Evolutionary conservation across 768 basidiomycete genomes (phyloP), one percentile per base, ranked within the genome.

Genomic region (Brasilioporus rufonigricans): DNA sequence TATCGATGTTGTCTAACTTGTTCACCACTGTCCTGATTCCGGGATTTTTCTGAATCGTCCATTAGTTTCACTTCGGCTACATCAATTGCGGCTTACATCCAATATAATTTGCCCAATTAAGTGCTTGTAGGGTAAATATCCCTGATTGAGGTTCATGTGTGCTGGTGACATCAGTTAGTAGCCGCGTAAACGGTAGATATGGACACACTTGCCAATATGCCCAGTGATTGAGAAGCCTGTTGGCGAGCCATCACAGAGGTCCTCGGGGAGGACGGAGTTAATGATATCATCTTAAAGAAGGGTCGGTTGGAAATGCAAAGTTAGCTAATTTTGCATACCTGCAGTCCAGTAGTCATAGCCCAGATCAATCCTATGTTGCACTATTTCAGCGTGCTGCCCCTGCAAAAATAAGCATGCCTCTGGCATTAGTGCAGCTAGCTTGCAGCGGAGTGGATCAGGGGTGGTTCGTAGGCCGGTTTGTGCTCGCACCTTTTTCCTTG

Each of bases 71-170:
- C 51, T 33, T 50, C 35, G 16, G 9, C 1, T 2, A 12, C 27
- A 55, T 53, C 13, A 13, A 44, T 14, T 8, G 9, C 6, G 24
- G 73, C 90, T 61, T 62, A 92, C 96, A 71, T 98, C 94, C 38
- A 98, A 76, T 39, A 98, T 83, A 33, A 98, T 80, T 71, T 96
- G 87, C 0, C 95, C 97, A 62, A 99, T 97, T 29, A 93, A 70
- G 61, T 89, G 72, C 67, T 93, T 93, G 74, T 89, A 98, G 2
- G 94, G 93, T 29, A 98, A 69, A 73, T 95, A 98, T 68, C 94
- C 89, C 18, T 87, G 83, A 60, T 88, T 84, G 32, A 99, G 80
- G 68, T 99, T 99, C 48, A 98, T 71, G 67, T 98, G 97, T 0
- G 92, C 96, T 97, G 54, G 21, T 46, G 18, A 50, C 13, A 44